These are phyloP conservation scores for Canavalia ensiformis DNA, from an alignment of 306 rosid species.

Conservation along the genomic window DNA sequence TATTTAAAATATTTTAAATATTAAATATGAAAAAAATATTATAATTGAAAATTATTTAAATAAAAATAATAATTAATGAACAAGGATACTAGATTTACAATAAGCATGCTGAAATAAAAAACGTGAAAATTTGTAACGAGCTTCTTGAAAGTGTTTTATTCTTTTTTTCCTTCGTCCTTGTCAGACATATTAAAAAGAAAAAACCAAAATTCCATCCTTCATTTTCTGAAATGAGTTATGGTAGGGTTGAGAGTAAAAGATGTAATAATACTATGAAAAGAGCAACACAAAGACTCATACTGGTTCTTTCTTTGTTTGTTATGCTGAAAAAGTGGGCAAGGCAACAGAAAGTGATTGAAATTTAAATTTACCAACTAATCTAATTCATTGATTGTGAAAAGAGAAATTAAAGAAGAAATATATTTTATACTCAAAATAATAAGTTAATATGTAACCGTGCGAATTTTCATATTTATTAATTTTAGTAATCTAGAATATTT, in stretches of 20 bases:
- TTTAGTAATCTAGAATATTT: slow-evolving; percentile 29
- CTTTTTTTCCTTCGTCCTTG: no score
- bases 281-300: slow-evolving; percentile 32
- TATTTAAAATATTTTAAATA: no score
- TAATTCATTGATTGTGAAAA: slow-evolving; percentile 18
- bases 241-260: slow-evolving; percentile 7
- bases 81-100: no score
- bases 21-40: no score
- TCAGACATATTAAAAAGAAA: background rate
- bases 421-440: slow-evolving; percentile 42
- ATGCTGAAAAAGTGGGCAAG: slow-evolving; percentile 31
- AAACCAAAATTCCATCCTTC: background rate
- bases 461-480: slow-evolving; percentile 15
- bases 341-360: slow-evolving; percentile 44
- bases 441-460: background rate
- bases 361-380: slow-evolving; percentile 17
- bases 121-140: no score
- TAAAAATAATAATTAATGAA: no score
- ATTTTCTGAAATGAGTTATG: slow-evolving; percentile 34
- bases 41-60: no score
- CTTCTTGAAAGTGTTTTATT: no score
- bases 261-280: slow-evolving; percentile 43
- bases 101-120: no score
- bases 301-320: background rate
- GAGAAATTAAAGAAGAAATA: slow-evolving; percentile 29